Base-by-base conservation (phyloP, 2,329 filamentous ascomycete genomes). In the Cercospora berteroae region DNA sequence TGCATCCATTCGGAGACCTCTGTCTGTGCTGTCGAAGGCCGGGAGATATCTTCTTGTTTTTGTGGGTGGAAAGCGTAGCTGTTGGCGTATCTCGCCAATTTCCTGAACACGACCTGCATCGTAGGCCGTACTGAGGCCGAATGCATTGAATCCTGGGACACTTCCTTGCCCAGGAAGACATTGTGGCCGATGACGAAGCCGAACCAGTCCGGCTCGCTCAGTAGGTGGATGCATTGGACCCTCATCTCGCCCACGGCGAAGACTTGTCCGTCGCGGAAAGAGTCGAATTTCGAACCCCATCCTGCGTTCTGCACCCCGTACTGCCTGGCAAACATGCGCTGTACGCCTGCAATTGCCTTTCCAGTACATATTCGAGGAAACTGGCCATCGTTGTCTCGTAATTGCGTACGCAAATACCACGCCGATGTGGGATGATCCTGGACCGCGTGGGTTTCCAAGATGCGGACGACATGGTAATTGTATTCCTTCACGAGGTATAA, bases 381-480 rank as follows among this genome's bases (percentile, higher is more conserved):
- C 0, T 66, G 36, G 0, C 75, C 78, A 52, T 83, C 80, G 0
- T 64, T 61, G 7, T 78, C 67, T 0, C 74, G 69, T 0, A 88
- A 79, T 1, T 73, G 75, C 0, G 76, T 74, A 71, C 88, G 85
- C 0, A 90, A 80, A 72, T 89, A 90, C 4, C 81, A 80, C 0
- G 87, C 81, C 0, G 88, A 84, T 0, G 86, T 89, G 0, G 89
- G 69, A 67, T 89, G 87, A 64, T 89, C 86, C 3, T 86, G 86
- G 68, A 89, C 85, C 0, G 81, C 83, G 73, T 90, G 88, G 0
- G 88, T 90, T 70, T 90, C 88, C 2, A 90, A 80, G 18, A 90
- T 86, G 48, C 76, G 78, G 0, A 80, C 78, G 9, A 89, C 73
- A 0, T 69, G 80, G 72, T 88, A 88, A 0, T 78, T 78, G 1